Base-by-base conservation (phyloP, 2,329 filamentous ascomycete genomes). In the Phialocephala subalpina region DNA sequence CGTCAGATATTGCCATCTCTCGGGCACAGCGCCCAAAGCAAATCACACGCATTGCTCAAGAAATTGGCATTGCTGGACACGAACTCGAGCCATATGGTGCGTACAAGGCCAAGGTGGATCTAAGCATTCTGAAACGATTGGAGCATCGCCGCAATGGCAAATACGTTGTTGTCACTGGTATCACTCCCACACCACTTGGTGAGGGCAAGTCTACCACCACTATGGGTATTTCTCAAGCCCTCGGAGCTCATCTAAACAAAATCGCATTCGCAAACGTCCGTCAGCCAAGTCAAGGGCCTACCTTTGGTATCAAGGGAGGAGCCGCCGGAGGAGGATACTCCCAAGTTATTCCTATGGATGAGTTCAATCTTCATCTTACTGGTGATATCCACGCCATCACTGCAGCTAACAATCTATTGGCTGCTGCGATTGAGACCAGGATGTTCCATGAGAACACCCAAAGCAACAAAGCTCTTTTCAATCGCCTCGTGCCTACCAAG, bases 341-440 rank as follows among this genome's bases (percentile, higher is more conserved):
- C 79, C 96, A 99, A 80, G 96, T 99, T 76, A 98, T 99, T 74
- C 96, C 96, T 66, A 99, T 99, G 96, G 96, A 99, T 75, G 96
- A 99, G 80, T 99, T 99, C 84, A 99, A 99, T 81, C 84, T 99
- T 77, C 96, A 99, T 79, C 82, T 99, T 75, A 99, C 96, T 63
- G 96, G 96, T 75, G 96, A 99, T 78, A 98, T 99, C 64, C 96
- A 99, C 79, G 96, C 96, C 71, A 96, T 99, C 76, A 94, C 94
- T 61, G 95, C 95, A 33, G 96, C 96, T 42, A 99, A 98, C 86
- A 99, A 99, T 81, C 85, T 99, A 65, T 87, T 99, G 52, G 95
- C 96, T 53, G 96, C 96, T 62, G 96, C 96, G 40, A 97, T 99
- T 69, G 96, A 99, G 78, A 98, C 96, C 1, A 91, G 96, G 73